Evolutionary conservation across 139 green algal genomes (phyloP), one percentile per base, ranked within the genome.

Genomic region (Micromonas pusilla): DNA sequence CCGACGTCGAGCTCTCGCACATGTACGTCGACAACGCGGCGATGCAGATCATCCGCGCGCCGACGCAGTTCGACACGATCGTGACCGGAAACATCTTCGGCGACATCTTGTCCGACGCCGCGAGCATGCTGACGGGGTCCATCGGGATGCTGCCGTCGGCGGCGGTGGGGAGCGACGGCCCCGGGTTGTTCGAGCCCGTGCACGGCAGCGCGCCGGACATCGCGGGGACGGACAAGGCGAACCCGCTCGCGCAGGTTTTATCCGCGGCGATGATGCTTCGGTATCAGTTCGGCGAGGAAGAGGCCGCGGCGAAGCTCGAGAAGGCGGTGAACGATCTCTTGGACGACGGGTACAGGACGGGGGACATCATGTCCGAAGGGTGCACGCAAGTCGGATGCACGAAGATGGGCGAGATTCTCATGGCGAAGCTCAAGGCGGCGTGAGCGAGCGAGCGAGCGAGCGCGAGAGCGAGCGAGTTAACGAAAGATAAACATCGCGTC

Each of bases 1-100:
- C 94, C 5, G 95, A 99, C 66, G 90, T 99, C 33, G 91, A 97
- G 89, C 89, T 99, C 2, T 89, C 83, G 60, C 95, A 99, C 89
- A 98, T 99, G 95, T 98, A 98, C 85, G 90, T 98, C 31, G 95
- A 99, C 92, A 98, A 98, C 81, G 93, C 94, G 30, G 95, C 95
- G 72, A 99, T 99, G 96, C 95, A 99, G 89, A 85, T 99, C 39
- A 89, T 98, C 64, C 86, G 78, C 37, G 80, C 79, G 39, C 85
- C 85, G 2, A 83, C 67, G 32, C 79, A 89, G 66, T 99, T 99
- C 80, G 96, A 99, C 84, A 94, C 92, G 0, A 93, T 99, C 25
- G 90, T 99, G 28, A 98, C 96, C 25, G 91, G 92, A 81, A 99
- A 99, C 88, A 95, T 99, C 76, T 99, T 99, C 83, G 96, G 96